phyloP scores from a whole-genome alignment of 768 basidiomycete genomes.

The Clavulina sp. region DNA sequence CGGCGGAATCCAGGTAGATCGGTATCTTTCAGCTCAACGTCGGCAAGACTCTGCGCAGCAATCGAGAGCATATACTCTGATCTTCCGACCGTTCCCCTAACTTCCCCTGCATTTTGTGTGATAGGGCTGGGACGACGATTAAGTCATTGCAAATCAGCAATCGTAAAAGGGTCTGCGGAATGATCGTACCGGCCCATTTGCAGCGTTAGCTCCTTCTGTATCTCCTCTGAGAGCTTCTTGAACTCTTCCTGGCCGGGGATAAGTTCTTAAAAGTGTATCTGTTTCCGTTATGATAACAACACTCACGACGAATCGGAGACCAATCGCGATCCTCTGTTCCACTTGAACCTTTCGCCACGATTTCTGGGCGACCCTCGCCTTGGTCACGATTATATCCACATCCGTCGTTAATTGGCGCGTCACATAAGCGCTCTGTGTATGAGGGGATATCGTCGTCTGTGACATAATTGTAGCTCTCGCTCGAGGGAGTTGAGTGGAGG shows the following conservation, averaged over 20 bases:
- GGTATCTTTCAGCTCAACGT: conserved; percentile 54
- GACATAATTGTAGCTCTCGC: no score
- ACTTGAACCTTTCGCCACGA: conserved; percentile 46
- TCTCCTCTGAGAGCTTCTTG: conserved; percentile 35
- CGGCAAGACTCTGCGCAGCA: conserved; percentile 53
- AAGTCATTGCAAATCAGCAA: background rate
- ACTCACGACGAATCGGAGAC: conserved; percentile 50
- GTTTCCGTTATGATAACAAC: background rate
- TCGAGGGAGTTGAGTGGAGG: no score
- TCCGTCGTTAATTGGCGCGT: conserved; percentile 36
- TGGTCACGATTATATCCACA: conserved; percentile 40
- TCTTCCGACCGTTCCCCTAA: conserved; percentile 64
- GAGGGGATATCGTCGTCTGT: conserved; percentile 77
- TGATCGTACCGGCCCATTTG: conserved; percentile 77
- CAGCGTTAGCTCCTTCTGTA: conserved; percentile 57
- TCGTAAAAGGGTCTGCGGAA: background rate
- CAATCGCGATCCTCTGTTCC: conserved; percentile 48
- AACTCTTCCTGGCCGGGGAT: conserved; percentile 28
- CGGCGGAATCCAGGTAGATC: conserved; percentile 72
- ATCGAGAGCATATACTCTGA: conserved; percentile 74
- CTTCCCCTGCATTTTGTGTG: conserved; percentile 59
- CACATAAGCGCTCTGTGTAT: conserved; percentile 52
- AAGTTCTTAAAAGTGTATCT: background rate
- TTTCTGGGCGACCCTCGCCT: conserved; percentile 51
- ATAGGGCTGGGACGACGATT: conserved; percentile 38